Evolutionary conservation across 768 basidiomycete genomes (phyloP).

Genomic region (Russula virescens): DNA sequence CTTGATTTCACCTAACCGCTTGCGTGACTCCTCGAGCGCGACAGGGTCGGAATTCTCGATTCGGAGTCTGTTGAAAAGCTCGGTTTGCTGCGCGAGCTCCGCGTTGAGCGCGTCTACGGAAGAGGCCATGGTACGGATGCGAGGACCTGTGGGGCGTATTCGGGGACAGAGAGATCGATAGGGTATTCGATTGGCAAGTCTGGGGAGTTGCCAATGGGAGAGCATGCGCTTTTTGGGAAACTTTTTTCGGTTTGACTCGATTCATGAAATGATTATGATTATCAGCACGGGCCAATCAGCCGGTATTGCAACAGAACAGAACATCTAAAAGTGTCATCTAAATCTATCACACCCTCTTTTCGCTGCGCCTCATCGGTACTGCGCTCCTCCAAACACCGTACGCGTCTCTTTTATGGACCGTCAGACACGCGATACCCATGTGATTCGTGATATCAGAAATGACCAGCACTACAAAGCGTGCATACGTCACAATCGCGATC

Average conservation of each 20-base stretch:
- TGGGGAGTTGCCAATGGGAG: constrained; percentile 1
- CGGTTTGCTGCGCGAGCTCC: constrained; percentile 51
- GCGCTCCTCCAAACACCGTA: constrained; percentile 53
- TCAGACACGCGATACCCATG: constrained; percentile 93
- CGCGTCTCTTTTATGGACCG: constrained; percentile 78
- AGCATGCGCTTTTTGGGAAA: constrained; percentile 8
- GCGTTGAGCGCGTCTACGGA: constrained; percentile 40
- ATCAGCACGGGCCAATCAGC: not conserved
- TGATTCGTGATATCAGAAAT: constrained; percentile 85
- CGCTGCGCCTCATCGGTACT: constrained; percentile 24
- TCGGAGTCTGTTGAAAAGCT: constrained; percentile 57
- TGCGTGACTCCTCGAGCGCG: constrained; percentile 55
- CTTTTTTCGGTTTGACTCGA: constrained; percentile 2
- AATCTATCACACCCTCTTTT: constrained; percentile 1
- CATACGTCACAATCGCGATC: constrained; percentile 65
- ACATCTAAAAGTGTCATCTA: too few species aligned
- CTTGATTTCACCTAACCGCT: constrained; percentile 66
- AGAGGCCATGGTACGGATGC: constrained; percentile 35
- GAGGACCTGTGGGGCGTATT: not conserved
- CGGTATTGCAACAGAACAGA: too few species aligned
- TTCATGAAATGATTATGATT: not conserved
- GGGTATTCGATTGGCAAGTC: not conserved
- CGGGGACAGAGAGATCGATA: constrained; percentile 17
- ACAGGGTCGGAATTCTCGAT: constrained; percentile 47
- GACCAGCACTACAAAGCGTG: constrained; percentile 74